These are phyloP conservation scores for Alternaria longipes DNA, from an alignment of 2,329 filamentous ascomycete genomes.

Conservation along the genomic window DNA sequence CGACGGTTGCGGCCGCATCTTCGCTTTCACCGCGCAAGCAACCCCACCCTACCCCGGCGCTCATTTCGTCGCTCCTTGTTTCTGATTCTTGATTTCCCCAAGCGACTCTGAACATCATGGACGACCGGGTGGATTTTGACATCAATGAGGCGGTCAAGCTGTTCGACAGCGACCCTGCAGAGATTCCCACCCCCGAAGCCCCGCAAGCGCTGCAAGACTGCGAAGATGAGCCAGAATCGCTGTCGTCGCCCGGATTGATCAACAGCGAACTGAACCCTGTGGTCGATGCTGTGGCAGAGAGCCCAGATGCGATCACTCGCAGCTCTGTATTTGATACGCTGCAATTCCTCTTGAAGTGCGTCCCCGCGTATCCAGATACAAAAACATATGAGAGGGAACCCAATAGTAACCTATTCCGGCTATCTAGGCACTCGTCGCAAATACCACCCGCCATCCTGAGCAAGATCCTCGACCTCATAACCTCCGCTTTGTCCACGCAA, in stretches of 20 bases:
- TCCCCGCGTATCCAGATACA: conserved; percentile 62
- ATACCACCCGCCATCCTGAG: conserved; percentile 84
- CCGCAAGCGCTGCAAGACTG: conserved; percentile 84
- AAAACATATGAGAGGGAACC: conserved; percentile 51
- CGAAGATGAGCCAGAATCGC: conserved; percentile 87
- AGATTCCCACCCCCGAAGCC: conserved; percentile 85
- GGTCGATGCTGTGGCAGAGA: conserved; percentile 89
- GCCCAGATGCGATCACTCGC: conserved; percentile 85
- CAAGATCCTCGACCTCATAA: conserved; percentile 91
- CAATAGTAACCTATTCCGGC: conserved; percentile 70
- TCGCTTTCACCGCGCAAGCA: conserved; percentile 26
- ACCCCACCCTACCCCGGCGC: conserved; percentile 20
- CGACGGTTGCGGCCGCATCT: conserved; percentile 25
- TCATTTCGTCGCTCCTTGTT: conserved; percentile 30
- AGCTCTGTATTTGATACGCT: conserved; percentile 87
- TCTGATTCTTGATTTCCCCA: conserved; percentile 17
- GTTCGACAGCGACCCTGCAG: conserved; percentile 91
- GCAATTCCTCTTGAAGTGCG: conserved; percentile 96
- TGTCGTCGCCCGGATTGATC: conserved; percentile 77
- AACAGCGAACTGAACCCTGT: conserved; percentile 91
- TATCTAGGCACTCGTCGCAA: conserved; percentile 79
- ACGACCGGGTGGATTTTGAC: conserved; percentile 79
- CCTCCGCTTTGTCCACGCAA: conserved; percentile 84
- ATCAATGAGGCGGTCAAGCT: conserved; percentile 96
- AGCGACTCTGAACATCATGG: conserved; percentile 64